Base-by-base conservation (phyloP, 805 yeast genomes). In the Barnettozyma sucrosica region DNA sequence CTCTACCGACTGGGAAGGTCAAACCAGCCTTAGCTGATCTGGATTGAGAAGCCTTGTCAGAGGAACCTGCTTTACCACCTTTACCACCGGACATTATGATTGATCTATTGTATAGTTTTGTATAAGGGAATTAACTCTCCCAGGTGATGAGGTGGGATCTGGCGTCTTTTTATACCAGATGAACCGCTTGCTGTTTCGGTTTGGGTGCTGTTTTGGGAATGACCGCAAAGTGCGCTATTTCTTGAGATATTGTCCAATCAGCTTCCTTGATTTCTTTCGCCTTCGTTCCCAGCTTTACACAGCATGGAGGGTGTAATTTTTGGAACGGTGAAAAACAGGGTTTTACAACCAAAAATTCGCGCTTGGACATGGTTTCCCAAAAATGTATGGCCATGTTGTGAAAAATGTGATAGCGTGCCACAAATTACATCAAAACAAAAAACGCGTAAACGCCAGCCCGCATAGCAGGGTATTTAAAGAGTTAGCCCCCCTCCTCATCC, bases 1-100 rank as follows among this genome's bases (percentile, higher is more conserved):
- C 93, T 83, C 98, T 90, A 74, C 98, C 98, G 61, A 92, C 98
- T 77, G 98, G 98, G 95, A 92, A 92, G 65, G 95, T 88, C 68
- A 92, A 82, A 73, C 97, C 98, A 68, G 98, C 97, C 80, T 89
- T 92, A 56, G 97, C 84, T 62, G 98, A 92, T 83, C 98, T 89
- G 49, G 97, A 86, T 78, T 92, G 93, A 68, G 97, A 85, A 66
- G 95, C 89, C 77, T 92, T 92, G 70, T 89, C 90, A 64, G 95
- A 74, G 61, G 95, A 78, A 67, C 96, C 95, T 68, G 97, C 96
- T 77, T 90, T 90, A 69, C 93, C 93, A 80, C 84, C 77, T 72
- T 73, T 73, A 66, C 77, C 77, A 65, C 76, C 76, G 65, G 92
- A 84, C 93, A 85, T 85, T 51, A 38, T 51, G 49, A 38, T 50